A percentile compares a stretch with the other conserved stretches of the same genome.
Conservation (phyloP, 768 basidiomycete species). For the Leucocoprinus leucothites region DNA sequence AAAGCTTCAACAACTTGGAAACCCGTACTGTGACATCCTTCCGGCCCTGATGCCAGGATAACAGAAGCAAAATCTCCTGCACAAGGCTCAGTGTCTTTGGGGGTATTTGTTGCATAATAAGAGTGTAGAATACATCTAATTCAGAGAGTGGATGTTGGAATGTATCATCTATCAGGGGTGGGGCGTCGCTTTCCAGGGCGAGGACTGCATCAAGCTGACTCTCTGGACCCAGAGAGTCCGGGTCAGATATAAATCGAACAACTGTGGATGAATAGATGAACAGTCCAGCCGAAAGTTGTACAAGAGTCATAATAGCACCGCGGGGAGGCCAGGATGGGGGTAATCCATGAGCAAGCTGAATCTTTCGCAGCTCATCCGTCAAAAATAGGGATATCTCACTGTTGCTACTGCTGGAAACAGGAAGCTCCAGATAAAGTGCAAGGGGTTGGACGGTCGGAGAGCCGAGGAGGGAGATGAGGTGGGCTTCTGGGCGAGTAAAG, state of each 20-base stretch:
- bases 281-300: conserved; percentile 2
- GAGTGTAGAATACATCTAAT: neutral
- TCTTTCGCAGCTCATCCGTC: neutral
- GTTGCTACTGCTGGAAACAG: neutral
- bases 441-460: neutral
- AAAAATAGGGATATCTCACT: neutral
- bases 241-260: neutral
- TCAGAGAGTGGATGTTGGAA: neutral
- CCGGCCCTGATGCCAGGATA: neutral
- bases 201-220: neutral
- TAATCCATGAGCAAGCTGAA: neutral
- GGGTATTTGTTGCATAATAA: neutral
- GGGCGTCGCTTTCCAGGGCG: neutral
- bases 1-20: neutral
- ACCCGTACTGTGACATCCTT: neutral
- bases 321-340: neutral
- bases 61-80: neutral
- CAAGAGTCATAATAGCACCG: neutral
- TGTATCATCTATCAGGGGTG: neutral
- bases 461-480: neutral
- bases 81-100: neutral
- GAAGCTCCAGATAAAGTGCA: neutral
- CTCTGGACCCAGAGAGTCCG: neutral
- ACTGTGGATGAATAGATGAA: conserved; percentile 7
- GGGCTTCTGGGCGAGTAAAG: conserved; percentile 1